Evolutionary conservation across 2,329 filamentous ascomycete genomes (phyloP).

Genomic region (Endoconidiophora laricicola): DNA sequence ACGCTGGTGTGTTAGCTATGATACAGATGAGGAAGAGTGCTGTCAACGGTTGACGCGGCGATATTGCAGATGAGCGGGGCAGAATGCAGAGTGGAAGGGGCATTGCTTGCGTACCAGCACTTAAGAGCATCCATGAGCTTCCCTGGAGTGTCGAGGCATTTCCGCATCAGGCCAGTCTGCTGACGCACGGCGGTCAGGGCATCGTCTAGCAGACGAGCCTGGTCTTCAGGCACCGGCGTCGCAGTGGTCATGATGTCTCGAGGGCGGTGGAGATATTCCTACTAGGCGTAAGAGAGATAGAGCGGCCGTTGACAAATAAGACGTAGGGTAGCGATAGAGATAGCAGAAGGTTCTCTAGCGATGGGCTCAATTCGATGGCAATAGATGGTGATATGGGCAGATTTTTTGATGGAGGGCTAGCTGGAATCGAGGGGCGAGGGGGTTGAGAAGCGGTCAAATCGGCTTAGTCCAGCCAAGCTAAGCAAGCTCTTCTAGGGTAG

Average conservation of each 20-base stretch:
- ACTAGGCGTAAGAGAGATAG: neutral
- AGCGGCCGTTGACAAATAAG: neutral
- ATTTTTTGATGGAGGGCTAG: no score
- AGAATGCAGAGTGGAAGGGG: neutral
- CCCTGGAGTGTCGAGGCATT: constrained; percentile 88
- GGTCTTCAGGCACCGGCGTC: constrained; percentile 51
- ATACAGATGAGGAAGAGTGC: no score
- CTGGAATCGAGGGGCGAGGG: no score
- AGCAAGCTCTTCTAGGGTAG: neutral
- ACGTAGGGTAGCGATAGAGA: no score
- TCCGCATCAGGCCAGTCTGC: constrained; percentile 93
- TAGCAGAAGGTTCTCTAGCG: no score
- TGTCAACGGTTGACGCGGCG: no score
- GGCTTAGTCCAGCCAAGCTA: neutral
- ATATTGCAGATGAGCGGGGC: neutral
- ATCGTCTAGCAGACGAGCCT: constrained; percentile 90
- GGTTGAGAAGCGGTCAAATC: no score
- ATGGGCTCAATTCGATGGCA: no score
- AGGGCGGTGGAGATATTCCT: neutral
- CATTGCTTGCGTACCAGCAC: constrained; percentile 58
- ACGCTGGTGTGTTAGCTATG: neutral
- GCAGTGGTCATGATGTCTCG: constrained; percentile 30
- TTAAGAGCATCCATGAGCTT: constrained; percentile 99
- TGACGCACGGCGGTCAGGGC: constrained; percentile 90
- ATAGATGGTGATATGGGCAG: no score